A percentile compares a stretch with the other conserved stretches of the same genome.
Evolutionary conservation across 2,329 filamentous ascomycete genomes (phyloP).

Genomic region (Tolypocladium tropicale): DNA sequence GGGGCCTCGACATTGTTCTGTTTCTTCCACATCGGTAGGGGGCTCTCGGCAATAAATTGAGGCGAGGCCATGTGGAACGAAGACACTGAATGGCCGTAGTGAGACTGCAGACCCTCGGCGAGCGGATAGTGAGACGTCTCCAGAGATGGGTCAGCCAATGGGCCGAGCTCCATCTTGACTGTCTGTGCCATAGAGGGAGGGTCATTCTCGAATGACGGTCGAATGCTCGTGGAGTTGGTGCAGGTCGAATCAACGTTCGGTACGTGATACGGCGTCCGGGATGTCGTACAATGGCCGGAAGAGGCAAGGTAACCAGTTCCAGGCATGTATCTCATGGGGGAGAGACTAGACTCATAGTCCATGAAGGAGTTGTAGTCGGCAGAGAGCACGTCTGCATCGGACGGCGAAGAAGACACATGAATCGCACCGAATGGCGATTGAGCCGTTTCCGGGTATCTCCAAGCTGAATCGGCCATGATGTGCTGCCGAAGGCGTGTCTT

Average conservation of each 20-base stretch:
- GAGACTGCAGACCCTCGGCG: not conserved
- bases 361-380: not conserved
- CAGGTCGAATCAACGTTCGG: not conserved
- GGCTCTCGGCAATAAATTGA: not conserved
- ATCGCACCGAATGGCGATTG: not conserved
- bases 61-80: not conserved
- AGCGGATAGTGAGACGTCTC: not conserved
- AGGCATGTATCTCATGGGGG: not conserved
- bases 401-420: not conserved
- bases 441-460: not conserved
- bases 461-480: conserved; percentile 1
- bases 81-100: not conserved
- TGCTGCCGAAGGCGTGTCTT: too few relatives aligned
- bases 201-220: not conserved
- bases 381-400: not conserved
- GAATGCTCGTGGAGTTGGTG: not conserved
- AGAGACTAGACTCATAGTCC: not conserved
- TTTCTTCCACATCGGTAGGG: not conserved
- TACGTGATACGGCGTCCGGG: not conserved
- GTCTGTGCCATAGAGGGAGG: not conserved
- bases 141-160: not conserved
- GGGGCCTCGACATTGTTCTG: not conserved
- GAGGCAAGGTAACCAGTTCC: not conserved
- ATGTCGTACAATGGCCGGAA: not conserved
- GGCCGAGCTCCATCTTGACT: not conserved